Base-by-base conservation (phyloP, 257 asterid species). In the Haberlea rhodopensis region DNA sequence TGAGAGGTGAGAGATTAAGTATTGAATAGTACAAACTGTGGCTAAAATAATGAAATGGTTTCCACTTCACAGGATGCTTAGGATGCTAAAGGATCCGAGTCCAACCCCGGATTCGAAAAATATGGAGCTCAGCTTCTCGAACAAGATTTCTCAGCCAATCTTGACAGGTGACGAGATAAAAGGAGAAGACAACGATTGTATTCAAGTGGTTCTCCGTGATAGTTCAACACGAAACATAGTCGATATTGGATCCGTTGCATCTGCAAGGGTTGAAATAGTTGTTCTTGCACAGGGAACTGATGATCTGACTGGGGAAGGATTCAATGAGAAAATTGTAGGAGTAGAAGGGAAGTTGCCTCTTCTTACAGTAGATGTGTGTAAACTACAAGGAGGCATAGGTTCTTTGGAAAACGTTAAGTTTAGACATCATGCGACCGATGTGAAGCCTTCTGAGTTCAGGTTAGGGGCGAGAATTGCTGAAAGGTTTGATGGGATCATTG, bases 151-250 rank as follows among this genome's bases (percentile, higher is more conserved):
- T 5, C 40, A 1, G 19, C 73, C 71, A 0, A 71, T 78, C 31
- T 68, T 63, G 40, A 78, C 89, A 2, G 80, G 88, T 15, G 40
- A 61, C 34, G 57, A 22, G 7, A 78, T 86, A 21, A 32, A 66
- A 71, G 87, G 82, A 23, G 57, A 71, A 65, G 63, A 40, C 0
- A 69, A 34, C 11, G 18, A 24, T 8, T 13, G 67, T 19, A 53
- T 84, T 32, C 34, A 23, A 59, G 67, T 86, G 52, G 80, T 71
- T 40, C 77, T 86, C 7, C 8, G 75, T 46, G 88, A 86, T 60
- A 56, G 45, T 67, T 32, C 26, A 29, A 70, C 65, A 0, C 75
- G 68, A 13, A 2, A 56, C 5, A 32, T 37, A 5, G 78, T 86
- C 26, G 20, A 31, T 1, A 6, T 26, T 8, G 85, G 83, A 13